phyloP scores from a whole-genome alignment of 1,284 basidiomycete species.

The Leccinum griseonigrum region DNA sequence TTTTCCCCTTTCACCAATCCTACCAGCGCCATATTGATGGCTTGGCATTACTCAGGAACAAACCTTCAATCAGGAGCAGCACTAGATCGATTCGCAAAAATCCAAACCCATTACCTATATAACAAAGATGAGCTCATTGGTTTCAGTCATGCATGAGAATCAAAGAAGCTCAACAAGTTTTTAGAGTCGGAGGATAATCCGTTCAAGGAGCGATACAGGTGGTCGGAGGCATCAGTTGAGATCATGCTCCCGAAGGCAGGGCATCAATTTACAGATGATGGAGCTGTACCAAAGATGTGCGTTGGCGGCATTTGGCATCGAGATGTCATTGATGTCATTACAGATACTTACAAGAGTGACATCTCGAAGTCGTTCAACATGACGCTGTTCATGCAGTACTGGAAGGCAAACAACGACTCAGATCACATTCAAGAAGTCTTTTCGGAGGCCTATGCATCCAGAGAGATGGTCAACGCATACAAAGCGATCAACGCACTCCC shows the following conservation, averaged over 20 bases:
- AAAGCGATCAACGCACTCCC: background rate
- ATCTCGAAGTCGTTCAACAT: background rate
- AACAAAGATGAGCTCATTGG: background rate
- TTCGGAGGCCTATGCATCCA: background rate
- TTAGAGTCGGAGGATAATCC: background rate
- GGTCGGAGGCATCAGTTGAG: background rate
- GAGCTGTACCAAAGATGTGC: background rate
- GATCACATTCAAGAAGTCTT: background rate
- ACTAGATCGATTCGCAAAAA: background rate
- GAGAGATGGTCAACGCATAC: background rate
- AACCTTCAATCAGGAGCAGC: background rate
- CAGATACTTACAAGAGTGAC: background rate
- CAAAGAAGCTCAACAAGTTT: background rate
- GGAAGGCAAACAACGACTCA: background rate
- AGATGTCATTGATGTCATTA: background rate
- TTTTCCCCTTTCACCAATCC: background rate
- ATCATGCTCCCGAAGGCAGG: background rate
- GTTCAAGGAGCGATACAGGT: background rate
- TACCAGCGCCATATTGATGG: background rate
- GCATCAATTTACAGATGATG: background rate
- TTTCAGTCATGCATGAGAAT: background rate
- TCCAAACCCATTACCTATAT: background rate
- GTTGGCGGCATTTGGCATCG: background rate
- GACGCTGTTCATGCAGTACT: background rate
- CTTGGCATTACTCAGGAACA: background rate